Base-by-base conservation (phyloP, 805 yeast genomes). In the Zygotorulaspora florentina region DNA sequence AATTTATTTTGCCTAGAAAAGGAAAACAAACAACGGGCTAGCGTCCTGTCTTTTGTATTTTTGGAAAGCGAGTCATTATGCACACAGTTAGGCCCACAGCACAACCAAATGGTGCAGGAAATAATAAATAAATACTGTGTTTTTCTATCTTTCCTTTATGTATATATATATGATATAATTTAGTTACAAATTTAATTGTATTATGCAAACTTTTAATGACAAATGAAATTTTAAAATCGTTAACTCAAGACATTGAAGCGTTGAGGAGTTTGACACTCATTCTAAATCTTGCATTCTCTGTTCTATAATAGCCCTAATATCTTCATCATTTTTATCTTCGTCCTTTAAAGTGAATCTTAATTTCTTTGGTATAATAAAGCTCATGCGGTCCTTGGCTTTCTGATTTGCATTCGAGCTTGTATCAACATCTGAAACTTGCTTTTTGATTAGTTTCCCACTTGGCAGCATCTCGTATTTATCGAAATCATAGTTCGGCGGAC, bases 371-470 rank as follows among this genome's bases (percentile, higher is more conserved):
- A 60, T 35, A 26, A 52, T 58, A 11, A 45, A 35, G 4, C 54
- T 27, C 12, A 45, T 30, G 18, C 33, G 51, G 1, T 27, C 43
- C 20, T 16, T 33, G 3, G 36, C 7, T 33, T 33, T 33, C 12
- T 17, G 16, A 17, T 23, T 26, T 8, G 12, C 35, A 26, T 26
- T 53, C 30, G 23, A 55, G 52, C 34, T 57, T 49, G 40, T 39
- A 17, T 35, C 41, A 2, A 27, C 40, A 10, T 42, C 46, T 8
- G 38, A n/a, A 30, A 40, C 53, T 63, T 59, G 68, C 61, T 67
- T 73, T 58, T 64, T 75, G 17, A 85, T 70, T 12, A 79, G 66
- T 51, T 82, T 78, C 30, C 95, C 95, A 61, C 90, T 82, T 1
- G 95, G 95, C 46, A 86, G 70, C 38, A 81, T 67, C 53, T 83